Conservation (phyloP, 805 yeast genomes). For the Suhomyces emberorum region DNA sequence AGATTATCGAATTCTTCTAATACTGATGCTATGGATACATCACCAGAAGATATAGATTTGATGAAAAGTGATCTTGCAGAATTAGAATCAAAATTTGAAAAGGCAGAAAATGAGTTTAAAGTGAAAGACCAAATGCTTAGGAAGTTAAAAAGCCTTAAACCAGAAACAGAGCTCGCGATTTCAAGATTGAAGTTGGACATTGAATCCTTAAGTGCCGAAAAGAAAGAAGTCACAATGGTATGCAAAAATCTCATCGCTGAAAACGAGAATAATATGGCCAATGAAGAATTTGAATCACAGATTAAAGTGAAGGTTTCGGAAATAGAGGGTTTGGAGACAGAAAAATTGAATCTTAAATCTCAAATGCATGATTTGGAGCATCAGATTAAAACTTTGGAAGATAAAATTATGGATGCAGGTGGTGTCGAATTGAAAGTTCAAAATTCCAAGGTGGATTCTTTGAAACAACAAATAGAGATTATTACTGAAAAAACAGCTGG, state of each 20-base stretch:
- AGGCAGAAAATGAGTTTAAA: constrained; percentile 46
- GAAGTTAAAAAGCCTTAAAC: constrained; percentile 60
- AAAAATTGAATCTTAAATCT: constrained; percentile 37
- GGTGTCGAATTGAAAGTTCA: constrained; percentile 82
- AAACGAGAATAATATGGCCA: constrained; percentile 28
- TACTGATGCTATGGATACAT: constrained; percentile 30
- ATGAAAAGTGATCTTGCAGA: constrained; percentile 50
- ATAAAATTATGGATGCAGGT: constrained; percentile 83
- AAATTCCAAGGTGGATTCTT: constrained; percentile 75
- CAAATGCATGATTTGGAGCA: constrained; percentile 55
- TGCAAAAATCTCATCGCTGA: constrained; percentile 42
- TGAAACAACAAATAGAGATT: constrained; percentile 62
- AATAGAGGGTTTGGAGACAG: constrained; percentile 14
- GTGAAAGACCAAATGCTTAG: constrained; percentile 61
- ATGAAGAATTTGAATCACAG: constrained; percentile 35
- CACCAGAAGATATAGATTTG: constrained; percentile 54
- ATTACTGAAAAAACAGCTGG: constrained; percentile 53
- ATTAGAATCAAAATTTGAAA: constrained; percentile 53
- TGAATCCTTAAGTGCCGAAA: constrained; percentile 54
- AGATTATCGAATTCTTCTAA: constrained; percentile 40
- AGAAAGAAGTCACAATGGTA: constrained; percentile 43
- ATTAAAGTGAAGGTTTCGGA: constrained; percentile 28
- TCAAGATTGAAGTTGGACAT: constrained; percentile 63
- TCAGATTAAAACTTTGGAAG: constrained; percentile 61
- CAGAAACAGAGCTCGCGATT: constrained; percentile 61